Conservation (phyloP, 116 monocot species). For the Papilionanthe hybrid region DNA sequence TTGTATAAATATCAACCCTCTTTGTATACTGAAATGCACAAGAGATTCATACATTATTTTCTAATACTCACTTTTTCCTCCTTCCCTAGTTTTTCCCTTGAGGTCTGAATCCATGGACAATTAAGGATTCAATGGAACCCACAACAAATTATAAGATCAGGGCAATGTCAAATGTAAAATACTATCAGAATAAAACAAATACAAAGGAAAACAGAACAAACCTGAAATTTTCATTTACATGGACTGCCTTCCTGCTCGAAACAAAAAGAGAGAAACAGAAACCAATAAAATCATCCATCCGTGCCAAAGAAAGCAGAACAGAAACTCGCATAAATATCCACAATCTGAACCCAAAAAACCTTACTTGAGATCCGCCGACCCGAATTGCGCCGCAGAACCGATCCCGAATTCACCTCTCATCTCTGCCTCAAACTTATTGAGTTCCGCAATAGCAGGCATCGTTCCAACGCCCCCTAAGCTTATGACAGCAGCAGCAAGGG, state of each 20-base stretch:
- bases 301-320: not conserved
- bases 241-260: constrained; percentile 70
- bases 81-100: too few relatives aligned
- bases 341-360: not conserved
- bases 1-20: too few relatives aligned
- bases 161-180: too few relatives aligned
- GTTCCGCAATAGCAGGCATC: constrained; percentile 66
- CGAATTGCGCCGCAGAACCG: constrained; percentile 91
- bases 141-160: too few relatives aligned
- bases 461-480: constrained; percentile 19
- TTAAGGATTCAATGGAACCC: too few relatives aligned
- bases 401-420: constrained; percentile 91
- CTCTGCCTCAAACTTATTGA: constrained; percentile 87
- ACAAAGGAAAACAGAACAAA: constrained; percentile 14
- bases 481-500: constrained; percentile 37
- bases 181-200: not conserved
- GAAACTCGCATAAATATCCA: not conserved
- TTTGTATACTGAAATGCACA: too few relatives aligned
- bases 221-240: constrained; percentile 95
- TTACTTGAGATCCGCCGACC: constrained; percentile 91
- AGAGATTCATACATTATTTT: too few relatives aligned
- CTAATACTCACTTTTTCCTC: too few relatives aligned
- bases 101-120: too few relatives aligned
- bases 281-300: not conserved
- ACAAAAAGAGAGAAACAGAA: constrained; percentile 3